Percentiles rank a stretch among this genome's conserved stretches.
Conservation (phyloP, 768 basidiomycete species). For the Nidularia sp. region DNA sequence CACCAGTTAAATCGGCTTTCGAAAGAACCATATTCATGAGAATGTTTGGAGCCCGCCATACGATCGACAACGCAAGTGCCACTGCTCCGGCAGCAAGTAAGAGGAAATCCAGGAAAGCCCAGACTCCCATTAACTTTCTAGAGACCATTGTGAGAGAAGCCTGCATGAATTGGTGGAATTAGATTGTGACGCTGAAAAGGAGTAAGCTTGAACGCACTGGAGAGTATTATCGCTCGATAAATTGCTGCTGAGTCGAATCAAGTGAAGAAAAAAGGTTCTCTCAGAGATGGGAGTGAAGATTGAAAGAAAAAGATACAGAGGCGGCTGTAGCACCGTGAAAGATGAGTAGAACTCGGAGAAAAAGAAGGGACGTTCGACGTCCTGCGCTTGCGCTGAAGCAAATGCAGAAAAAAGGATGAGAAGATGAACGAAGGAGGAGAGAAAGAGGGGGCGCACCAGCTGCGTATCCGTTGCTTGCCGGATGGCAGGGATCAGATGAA, state of each 20-base stretch:
- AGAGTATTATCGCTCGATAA: neutral
- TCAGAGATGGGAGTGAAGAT: constrained; percentile 40
- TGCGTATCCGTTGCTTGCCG: neutral
- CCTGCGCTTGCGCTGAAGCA: constrained; percentile 48
- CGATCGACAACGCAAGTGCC: constrained; percentile 60
- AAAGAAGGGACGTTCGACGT: constrained; percentile 68
- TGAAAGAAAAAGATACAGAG: constrained; percentile 26
- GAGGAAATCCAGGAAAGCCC: constrained; percentile 66
- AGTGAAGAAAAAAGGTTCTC: constrained; percentile 30
- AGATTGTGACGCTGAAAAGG: constrained; percentile 1
- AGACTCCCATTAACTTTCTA: constrained; percentile 62
- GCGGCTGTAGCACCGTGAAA: constrained; percentile 28
- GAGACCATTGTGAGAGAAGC: constrained; percentile 57
- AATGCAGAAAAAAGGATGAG: constrained; percentile 24
- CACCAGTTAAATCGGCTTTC: constrained; percentile 54
- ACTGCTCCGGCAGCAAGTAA: constrained; percentile 70
- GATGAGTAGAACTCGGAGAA: constrained; percentile 27
- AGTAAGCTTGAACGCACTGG: constrained; percentile 5
- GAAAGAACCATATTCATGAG: constrained; percentile 72
- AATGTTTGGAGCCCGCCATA: constrained; percentile 67
- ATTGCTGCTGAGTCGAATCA: constrained; percentile 2
- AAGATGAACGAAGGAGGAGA: constrained; percentile 19
- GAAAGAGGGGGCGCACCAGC: constrained; percentile 3
- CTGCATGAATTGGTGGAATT: constrained; percentile 10
- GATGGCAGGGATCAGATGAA: constrained; percentile 2